A percentile compares a stretch with the other conserved stretches of the same genome.
phyloP scores from a whole-genome alignment of 2,329 filamentous ascomycete species.

The Stachybotrys elegans region DNA sequence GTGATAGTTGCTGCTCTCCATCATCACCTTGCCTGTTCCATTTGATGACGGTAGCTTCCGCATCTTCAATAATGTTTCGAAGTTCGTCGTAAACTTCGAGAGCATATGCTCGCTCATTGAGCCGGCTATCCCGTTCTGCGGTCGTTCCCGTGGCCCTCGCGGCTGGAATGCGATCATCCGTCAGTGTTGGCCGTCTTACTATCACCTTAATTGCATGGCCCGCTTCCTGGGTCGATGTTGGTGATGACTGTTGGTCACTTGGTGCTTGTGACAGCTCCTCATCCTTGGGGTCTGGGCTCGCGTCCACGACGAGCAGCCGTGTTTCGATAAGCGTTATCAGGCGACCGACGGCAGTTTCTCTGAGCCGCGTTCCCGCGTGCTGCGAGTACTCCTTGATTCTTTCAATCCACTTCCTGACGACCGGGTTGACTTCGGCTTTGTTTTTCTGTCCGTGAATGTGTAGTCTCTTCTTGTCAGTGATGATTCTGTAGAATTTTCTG shows the following conservation, averaged over 20 bases:
- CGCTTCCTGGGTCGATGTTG: neutral
- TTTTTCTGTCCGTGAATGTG: neutral
- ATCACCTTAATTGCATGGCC: neutral
- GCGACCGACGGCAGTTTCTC: neutral
- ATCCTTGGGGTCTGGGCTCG: neutral
- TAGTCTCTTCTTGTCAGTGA: neutral
- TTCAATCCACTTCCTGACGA: conserved; percentile 2
- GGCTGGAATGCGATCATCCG: neutral
- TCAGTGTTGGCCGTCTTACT: neutral
- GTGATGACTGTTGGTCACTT: neutral
- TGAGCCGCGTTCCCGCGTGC: neutral
- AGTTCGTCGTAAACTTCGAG: neutral
- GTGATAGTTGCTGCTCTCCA: neutral
- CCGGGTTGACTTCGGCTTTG: neutral
- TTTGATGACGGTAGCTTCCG: neutral
- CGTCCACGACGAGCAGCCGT: neutral
- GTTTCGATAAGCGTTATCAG: conserved; percentile 4
- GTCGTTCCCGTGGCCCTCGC: neutral
- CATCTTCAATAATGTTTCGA: neutral
- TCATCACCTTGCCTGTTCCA: neutral
- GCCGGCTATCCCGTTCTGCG: neutral
- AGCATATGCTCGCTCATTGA: neutral
- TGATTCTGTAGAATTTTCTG: neutral
- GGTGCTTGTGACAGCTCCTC: neutral
- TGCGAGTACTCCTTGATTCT: conserved; percentile 6